Evolutionary conservation across 371 early-diverging fungal species (phyloP).

Genomic region (Smittium mucronatum): DNA sequence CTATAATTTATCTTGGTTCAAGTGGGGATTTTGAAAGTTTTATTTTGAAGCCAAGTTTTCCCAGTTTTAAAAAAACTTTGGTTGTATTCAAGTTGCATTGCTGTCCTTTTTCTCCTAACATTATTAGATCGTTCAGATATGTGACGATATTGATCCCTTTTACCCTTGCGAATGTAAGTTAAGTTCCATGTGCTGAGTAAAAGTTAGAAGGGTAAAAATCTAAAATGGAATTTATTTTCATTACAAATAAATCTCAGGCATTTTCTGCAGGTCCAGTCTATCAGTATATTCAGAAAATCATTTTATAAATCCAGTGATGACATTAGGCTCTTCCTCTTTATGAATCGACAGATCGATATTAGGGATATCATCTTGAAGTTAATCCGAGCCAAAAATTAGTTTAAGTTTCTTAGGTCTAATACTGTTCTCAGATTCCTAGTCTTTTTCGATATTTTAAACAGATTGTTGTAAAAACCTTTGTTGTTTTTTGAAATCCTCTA

Average conservation of each 20-base stretch:
- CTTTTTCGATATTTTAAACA: background rate
- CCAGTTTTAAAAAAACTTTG: slow-evolving; percentile 19
- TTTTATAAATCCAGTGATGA: slow-evolving; percentile 24
- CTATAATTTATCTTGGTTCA: slow-evolving; percentile 24
- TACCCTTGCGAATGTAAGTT: slow-evolving; percentile 26
- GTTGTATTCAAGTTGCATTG: slow-evolving; percentile 12
- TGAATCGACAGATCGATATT: slow-evolving; percentile 22
- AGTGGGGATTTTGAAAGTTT: slow-evolving; percentile 20
- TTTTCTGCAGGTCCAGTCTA: slow-evolving; percentile 18
- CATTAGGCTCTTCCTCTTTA: slow-evolving; percentile 22
- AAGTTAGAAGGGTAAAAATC: slow-evolving; percentile 34
- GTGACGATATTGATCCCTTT: slow-evolving; percentile 26
- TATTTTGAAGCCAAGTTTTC: slow-evolving; percentile 23
- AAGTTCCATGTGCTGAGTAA: slow-evolving; percentile 33
- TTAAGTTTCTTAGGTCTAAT: slow-evolving; percentile 27
- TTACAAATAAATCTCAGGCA: slow-evolving; percentile 36
- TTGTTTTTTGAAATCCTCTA: background rate
- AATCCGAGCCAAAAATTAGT: slow-evolving; percentile 22
- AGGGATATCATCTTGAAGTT: slow-evolving; percentile 19
- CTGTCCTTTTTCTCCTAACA: slow-evolving; percentile 12
- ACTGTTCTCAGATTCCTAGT: slow-evolving; percentile 15
- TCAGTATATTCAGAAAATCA: slow-evolving; percentile 29
- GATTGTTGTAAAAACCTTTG: background rate
- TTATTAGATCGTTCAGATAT: slow-evolving; percentile 30
- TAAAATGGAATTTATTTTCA: slow-evolving; percentile 33